phyloP scores from a whole-genome alignment of 805 yeast species.

The Teunomyces atbi region DNA sequence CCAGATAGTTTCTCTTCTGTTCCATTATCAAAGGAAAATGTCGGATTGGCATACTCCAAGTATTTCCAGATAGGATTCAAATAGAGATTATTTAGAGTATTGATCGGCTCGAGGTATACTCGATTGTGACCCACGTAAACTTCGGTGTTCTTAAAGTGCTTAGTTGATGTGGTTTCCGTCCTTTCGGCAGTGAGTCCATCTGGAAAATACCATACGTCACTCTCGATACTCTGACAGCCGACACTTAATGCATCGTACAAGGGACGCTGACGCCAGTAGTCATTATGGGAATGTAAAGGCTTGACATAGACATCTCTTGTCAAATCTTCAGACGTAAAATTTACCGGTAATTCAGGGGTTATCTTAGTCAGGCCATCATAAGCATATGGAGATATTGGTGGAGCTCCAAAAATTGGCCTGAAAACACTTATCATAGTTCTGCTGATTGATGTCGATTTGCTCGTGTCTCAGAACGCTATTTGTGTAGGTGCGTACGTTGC shows the following conservation, averaged over 20 bases:
- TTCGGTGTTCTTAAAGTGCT: conserved; percentile 31
- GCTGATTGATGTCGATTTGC: neutral
- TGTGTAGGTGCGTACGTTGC: neutral
- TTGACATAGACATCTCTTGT: conserved; percentile 40
- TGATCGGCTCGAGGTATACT: conserved; percentile 41
- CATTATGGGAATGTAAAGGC: conserved; percentile 66
- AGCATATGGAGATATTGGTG: neutral
- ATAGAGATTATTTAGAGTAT: conserved; percentile 51
- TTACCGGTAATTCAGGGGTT: conserved; percentile 20
- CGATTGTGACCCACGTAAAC: conserved; percentile 65
- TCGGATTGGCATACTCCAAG: conserved; percentile 48
- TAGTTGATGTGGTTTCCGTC: conserved; percentile 22
- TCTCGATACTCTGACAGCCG: conserved; percentile 61
- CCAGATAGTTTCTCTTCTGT: conserved; percentile 4
- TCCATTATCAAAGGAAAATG: conserved; percentile 4
- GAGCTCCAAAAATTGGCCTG: conserved; percentile 9
- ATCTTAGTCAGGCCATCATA: conserved; percentile 9
- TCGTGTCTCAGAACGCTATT: neutral
- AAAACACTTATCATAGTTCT: conserved; percentile 16
- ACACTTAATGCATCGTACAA: conserved; percentile 54
- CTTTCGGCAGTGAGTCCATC: conserved; percentile 27
- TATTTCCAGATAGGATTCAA: conserved; percentile 50
- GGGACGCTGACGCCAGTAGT: conserved; percentile 62
- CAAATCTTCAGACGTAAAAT: conserved; percentile 23
- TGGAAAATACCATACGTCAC: conserved; percentile 59